These are phyloP conservation scores for Arthroderma sp. DNA, from an alignment of 2,329 filamentous ascomycete species.

Conservation along the genomic window DNA sequence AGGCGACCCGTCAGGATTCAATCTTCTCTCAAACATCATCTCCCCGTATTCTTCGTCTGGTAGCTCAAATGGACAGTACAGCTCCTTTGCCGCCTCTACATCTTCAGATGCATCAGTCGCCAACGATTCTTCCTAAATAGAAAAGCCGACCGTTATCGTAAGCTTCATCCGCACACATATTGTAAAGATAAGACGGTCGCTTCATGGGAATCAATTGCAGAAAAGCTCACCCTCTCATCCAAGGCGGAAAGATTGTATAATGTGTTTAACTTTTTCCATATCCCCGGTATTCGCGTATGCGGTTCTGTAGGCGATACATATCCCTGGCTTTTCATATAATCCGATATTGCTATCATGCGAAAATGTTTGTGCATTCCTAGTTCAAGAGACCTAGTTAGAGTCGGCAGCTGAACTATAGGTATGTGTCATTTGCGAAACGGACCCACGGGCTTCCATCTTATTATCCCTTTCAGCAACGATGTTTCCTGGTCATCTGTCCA, in stretches of 20 bases:
- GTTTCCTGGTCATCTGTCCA: slow-evolving; percentile 97
- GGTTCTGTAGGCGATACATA: slow-evolving; percentile 49
- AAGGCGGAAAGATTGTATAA: slow-evolving; percentile 78
- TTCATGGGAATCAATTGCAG: slow-evolving; percentile 12
- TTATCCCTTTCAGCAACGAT: slow-evolving; percentile 81
- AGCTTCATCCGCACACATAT: neutral
- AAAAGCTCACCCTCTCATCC: slow-evolving; percentile 64
- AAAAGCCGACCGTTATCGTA: neutral
- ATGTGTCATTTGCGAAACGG: slow-evolving; percentile 13
- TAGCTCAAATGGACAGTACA: slow-evolving; percentile 54
- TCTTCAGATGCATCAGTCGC: slow-evolving; percentile 46
- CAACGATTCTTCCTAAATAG: slow-evolving; percentile 38
- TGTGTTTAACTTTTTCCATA: slow-evolving; percentile 74
- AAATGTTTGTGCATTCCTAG: slow-evolving; percentile 87
- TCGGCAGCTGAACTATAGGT: neutral
- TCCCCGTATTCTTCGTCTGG: slow-evolving; percentile 38
- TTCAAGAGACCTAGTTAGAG: neutral
- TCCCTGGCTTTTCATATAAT: slow-evolving; percentile 68
- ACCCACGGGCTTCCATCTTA: slow-evolving; percentile 95
- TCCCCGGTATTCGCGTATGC: slow-evolving; percentile 79
- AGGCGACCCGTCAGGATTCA: slow-evolving; percentile 31
- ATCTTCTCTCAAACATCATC: slow-evolving; percentile 35
- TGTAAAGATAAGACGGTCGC: too few relatives aligned
- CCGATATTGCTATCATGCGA: slow-evolving; percentile 73
- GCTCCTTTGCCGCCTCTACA: slow-evolving; percentile 33